Percentiles rank a stretch among this genome's conserved stretches.
Conservation (phyloP, 352 stramenopile species). For the Albugo candida region DNA sequence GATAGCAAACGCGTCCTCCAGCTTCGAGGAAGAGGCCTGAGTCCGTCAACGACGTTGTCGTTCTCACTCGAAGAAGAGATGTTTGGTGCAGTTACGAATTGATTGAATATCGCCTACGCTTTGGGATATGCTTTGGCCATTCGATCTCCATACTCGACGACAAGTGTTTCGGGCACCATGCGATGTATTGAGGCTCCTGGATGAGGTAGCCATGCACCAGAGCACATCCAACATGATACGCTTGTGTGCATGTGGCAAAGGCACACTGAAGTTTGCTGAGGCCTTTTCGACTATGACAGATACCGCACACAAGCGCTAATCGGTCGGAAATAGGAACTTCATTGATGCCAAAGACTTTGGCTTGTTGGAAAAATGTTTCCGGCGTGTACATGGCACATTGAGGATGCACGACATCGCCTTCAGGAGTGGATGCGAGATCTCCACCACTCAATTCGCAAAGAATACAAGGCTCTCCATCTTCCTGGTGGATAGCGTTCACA, state of each 20-base stretch:
- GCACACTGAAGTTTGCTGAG: slow-evolving; percentile 71
- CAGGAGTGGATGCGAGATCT: slow-evolving; percentile 55
- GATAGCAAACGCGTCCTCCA: too few relatives aligned
- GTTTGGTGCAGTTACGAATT: too few relatives aligned
- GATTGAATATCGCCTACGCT: background rate
- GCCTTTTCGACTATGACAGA: slow-evolving; percentile 36
- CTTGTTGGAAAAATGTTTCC: slow-evolving; percentile 62
- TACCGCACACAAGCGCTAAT: slow-evolving; percentile 24
- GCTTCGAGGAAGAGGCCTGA: too few relatives aligned
- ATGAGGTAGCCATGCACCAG: slow-evolving; percentile 51
- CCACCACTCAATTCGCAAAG: slow-evolving; percentile 58
- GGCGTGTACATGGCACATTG: slow-evolving; percentile 72
- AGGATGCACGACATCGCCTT: slow-evolving; percentile 34
- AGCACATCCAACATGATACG: slow-evolving; percentile 54
- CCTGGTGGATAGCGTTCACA: slow-evolving; percentile 56
- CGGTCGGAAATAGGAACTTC: slow-evolving; percentile 28
- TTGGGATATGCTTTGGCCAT: slow-evolving; percentile 36
- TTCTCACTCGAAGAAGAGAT: too few relatives aligned
- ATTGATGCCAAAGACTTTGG: slow-evolving; percentile 34
- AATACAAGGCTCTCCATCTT: slow-evolving; percentile 39
- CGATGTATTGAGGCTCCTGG: slow-evolving; percentile 37
- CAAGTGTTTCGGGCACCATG: slow-evolving; percentile 52
- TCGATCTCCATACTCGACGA: slow-evolving; percentile 56
- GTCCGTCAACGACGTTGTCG: too few relatives aligned
- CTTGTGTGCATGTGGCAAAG: slow-evolving; percentile 32